Conservation (phyloP, 495 filamentous ascomycete genomes). For the Thermothielavioides terrestris region DNA sequence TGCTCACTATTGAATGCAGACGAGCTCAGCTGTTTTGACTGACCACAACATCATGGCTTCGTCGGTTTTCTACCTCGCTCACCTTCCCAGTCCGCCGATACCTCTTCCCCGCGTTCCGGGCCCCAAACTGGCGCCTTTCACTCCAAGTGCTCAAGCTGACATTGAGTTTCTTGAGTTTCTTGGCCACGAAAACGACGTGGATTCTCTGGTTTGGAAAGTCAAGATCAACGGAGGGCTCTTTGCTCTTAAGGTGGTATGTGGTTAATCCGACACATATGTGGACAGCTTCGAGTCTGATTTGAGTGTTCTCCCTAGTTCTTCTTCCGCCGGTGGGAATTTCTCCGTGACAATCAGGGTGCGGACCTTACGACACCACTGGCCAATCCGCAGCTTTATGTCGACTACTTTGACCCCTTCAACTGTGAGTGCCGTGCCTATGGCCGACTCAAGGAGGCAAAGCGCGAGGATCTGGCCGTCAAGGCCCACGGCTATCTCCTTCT, state of each 20-base stretch:
- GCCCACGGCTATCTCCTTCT: constrained; percentile 13
- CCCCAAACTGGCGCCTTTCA: constrained; percentile 9
- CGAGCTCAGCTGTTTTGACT: too few relatives aligned
- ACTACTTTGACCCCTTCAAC: constrained; percentile 12
- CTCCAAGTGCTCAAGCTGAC: not conserved
- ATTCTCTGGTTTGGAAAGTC: constrained; percentile 8
- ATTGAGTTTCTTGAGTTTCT: constrained; percentile 7
- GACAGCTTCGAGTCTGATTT: not conserved
- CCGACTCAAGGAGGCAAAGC: constrained; percentile 7
- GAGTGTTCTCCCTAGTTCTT: not conserved
- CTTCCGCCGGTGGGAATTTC: not conserved
- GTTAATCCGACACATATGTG: not conserved
- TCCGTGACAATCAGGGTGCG: not conserved
- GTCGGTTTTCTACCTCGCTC: not conserved
- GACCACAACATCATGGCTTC: not conserved
- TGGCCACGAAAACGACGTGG: not conserved
- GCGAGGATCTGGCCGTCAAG: constrained; percentile 7
- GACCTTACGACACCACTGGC: not conserved
- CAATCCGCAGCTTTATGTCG: constrained; percentile 1
- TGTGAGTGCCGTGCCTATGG: constrained; percentile 14
- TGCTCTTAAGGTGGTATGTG: constrained; percentile 1
- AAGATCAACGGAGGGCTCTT: constrained; percentile 1
- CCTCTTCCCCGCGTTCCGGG: constrained; percentile 6
- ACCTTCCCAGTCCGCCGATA: not conserved
- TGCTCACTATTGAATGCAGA: too few relatives aligned